These are phyloP conservation scores for Knufia petricola DNA, from an alignment of 2,329 filamentous ascomycete species.

Conservation along the genomic window DNA sequence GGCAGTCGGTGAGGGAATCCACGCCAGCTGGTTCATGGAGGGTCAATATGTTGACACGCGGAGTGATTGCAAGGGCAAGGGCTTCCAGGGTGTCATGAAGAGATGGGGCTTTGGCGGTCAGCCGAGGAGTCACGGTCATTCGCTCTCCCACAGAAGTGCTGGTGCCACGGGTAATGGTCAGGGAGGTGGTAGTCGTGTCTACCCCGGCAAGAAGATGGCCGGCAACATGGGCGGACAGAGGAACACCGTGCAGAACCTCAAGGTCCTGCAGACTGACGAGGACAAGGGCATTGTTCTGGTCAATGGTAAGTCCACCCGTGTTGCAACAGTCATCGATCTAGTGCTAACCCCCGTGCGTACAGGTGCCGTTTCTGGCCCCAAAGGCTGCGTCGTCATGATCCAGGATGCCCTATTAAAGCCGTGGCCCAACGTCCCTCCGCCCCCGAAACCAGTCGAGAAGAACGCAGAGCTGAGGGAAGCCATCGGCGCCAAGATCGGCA, in stretches of 20 bases:
- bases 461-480: constrained; percentile 12
- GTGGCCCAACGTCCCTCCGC: constrained; percentile 46
- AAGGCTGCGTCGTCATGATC: constrained; percentile 72
- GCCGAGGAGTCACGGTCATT: constrained; percentile 88
- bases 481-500: constrained; percentile 11
- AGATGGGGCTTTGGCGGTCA: constrained; percentile 82
- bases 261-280: constrained; percentile 77
- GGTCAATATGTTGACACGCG: constrained; percentile 86
- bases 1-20: constrained; percentile 63
- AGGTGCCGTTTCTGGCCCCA: constrained; percentile 74
- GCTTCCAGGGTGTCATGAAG: constrained; percentile 98
- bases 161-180: constrained; percentile 84
- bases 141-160: constrained; percentile 83
- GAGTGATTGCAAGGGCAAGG: constrained; percentile 72
- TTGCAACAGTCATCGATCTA: constrained; percentile 5
- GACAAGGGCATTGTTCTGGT: constrained; percentile 82
- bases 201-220: constrained; percentile 96
- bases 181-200: constrained; percentile 81
- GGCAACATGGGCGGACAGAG: constrained; percentile 87
- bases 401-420: constrained; percentile 88
- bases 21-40: constrained; percentile 81
- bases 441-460: constrained; percentile 11
- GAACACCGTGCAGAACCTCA: constrained; percentile 84
- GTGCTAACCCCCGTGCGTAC: constrained; percentile 1
- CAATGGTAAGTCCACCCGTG: constrained; percentile 48